phyloP scores from a whole-genome alignment of 352 stramenopile species.

The Aphanomyces stellatus region DNA sequence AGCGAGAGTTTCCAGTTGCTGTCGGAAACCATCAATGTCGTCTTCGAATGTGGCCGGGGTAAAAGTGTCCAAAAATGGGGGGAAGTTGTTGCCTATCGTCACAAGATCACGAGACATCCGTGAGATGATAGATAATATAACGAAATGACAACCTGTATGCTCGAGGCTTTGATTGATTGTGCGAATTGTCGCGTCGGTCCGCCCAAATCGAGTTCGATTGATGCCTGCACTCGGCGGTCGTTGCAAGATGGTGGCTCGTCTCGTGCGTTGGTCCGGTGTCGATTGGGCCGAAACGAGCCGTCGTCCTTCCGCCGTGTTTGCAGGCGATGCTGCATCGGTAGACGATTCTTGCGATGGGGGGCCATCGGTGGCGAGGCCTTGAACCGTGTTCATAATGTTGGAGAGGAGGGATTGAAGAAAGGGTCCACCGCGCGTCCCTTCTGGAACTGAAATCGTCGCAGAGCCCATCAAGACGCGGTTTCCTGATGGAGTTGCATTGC shows the following conservation, averaged over 20 bases:
- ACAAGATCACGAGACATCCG: too few relatives aligned
- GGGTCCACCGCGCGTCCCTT: conserved; percentile 59
- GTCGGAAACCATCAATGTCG: conserved; percentile 32
- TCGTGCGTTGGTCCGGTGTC: too few relatives aligned
- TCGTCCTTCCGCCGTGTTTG: too few relatives aligned
- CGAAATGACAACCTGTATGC: neutral
- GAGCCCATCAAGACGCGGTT: conserved; percentile 56
- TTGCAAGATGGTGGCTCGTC: neutral
- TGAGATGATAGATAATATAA: neutral
- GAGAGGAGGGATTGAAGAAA: conserved; percentile 79
- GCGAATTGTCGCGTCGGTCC: neutral
- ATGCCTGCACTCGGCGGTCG: neutral
- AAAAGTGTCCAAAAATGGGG: neutral
- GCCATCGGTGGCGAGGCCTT: conserved; percentile 22
- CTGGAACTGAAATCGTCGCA: conserved; percentile 58
- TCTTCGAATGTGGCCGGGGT: conserved; percentile 7
- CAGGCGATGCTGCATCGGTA: neutral
- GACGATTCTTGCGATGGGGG: too few relatives aligned
- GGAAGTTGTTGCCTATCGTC: neutral
- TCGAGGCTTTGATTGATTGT: neutral
- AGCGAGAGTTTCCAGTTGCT: conserved; percentile 42
- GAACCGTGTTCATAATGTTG: conserved; percentile 53
- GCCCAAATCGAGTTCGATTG: neutral
- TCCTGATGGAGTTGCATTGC: conserved; percentile 16
- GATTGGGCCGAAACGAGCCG: neutral